A percentile compares a stretch with the other conserved stretches of the same genome.
These are phyloP conservation scores for Ocimum tenuiflorum DNA, from an alignment of 257 asterid species.

Conservation along the genomic window DNA sequence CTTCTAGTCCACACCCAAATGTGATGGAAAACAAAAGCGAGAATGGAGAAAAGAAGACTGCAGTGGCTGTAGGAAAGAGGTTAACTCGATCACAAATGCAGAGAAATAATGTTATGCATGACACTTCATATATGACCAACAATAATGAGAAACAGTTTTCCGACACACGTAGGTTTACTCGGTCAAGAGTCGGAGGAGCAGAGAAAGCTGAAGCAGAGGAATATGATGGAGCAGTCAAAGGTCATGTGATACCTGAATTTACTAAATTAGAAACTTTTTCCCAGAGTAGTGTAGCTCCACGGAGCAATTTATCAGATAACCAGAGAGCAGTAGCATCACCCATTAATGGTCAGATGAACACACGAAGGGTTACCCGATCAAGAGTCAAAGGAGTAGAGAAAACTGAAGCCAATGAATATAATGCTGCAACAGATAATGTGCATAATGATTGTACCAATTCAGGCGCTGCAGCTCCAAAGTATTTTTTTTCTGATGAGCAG, in stretches of 20 bases:
- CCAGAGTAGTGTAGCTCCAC: not conserved
- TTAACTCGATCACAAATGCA: constrained; percentile 34
- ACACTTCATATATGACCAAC: constrained; percentile 13
- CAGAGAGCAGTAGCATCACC: constrained; percentile 10
- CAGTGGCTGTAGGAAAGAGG: constrained; percentile 27
- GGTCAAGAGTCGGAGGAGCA: constrained; percentile 15
- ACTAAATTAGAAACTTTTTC: not conserved
- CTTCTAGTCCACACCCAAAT: constrained; percentile 13
- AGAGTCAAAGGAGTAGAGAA: constrained; percentile 12
- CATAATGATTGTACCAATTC: not conserved
- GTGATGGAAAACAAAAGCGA: constrained; percentile 13
- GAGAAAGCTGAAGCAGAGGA: constrained; percentile 19
- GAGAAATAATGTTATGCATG: constrained; percentile 15
- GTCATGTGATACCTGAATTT: constrained; percentile 1
- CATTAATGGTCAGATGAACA: constrained; percentile 1
- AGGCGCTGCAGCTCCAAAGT: not conserved
- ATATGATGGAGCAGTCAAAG: not conserved
- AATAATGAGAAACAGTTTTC: constrained; percentile 4
- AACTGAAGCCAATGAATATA: constrained; percentile 8
- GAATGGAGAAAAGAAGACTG: constrained; percentile 15
- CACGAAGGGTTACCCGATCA: constrained; percentile 27
- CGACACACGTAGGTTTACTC: constrained; percentile 21
- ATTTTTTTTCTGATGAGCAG: constrained; percentile 10
- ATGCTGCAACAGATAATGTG: not conserved
- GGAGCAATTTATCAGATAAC: constrained; percentile 6